phyloP scores from a whole-genome alignment of 2,329 filamentous ascomycete genomes.

The Botryotinia globosa region DNA sequence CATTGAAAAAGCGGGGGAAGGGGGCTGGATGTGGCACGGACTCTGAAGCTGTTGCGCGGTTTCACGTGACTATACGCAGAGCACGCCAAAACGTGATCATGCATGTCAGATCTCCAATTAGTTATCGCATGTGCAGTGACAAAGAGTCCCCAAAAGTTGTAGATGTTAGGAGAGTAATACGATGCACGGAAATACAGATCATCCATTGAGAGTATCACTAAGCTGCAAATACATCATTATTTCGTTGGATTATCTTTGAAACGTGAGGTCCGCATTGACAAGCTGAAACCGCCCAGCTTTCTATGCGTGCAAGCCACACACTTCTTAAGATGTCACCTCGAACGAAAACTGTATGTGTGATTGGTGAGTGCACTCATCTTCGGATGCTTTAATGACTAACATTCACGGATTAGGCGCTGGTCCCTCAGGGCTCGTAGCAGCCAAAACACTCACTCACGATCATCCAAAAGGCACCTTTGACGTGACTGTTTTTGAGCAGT shows the following conservation, averaged over 20 bases:
- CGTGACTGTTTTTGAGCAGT: conserved; percentile 68
- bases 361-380: conserved; percentile 25
- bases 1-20: background rate
- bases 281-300: background rate
- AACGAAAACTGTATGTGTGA: conserved; percentile 33
- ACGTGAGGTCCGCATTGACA: background rate
- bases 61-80: background rate
- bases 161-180: background rate
- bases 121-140: background rate
- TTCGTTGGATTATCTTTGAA: background rate
- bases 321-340: conserved; percentile 13
- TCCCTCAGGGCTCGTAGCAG: conserved; percentile 65
- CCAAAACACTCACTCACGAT: conserved; percentile 69
- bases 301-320: conserved; percentile 10
- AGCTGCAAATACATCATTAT: background rate
- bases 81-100: background rate
- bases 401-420: conserved; percentile 56
- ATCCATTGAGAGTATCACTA: background rate
- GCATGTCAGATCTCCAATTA: background rate
- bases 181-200: background rate
- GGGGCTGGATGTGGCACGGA: background rate
- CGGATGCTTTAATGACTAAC: conserved; percentile 10
- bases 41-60: too few relatives aligned
- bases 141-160: background rate
- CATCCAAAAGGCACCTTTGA: conserved; percentile 54